These are phyloP conservation scores for Fusarium luffae DNA, from an alignment of 2,329 filamentous ascomycete genomes.

Conservation along the genomic window DNA sequence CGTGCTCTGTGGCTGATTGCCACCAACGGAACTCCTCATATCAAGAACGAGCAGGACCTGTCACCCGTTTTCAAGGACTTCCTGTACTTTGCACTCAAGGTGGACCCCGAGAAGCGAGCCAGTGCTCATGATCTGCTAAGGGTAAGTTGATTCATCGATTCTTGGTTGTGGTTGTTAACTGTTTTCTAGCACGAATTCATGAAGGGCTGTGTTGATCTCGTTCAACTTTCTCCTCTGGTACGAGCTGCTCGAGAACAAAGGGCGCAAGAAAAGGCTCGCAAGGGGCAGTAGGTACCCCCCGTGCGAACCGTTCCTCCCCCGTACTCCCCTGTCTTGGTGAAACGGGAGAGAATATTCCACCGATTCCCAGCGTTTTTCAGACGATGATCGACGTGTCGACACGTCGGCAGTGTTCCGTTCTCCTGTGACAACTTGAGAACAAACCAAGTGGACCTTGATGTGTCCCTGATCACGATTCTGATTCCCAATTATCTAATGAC, in stretches of 20 bases:
- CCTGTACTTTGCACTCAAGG: conserved; percentile 90
- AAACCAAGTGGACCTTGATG: conserved; percentile 20
- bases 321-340: conserved; percentile 6
- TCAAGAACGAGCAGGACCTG: conserved; percentile 90
- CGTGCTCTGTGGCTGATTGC: conserved; percentile 95
- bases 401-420: conserved; percentile 25
- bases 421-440: conserved; percentile 12
- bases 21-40: conserved; percentile 92
- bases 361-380: conserved; percentile 33
- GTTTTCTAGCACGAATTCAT: conserved; percentile 78
- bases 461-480: conserved; percentile 29
- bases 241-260: conserved; percentile 85
- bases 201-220: conserved; percentile 77
- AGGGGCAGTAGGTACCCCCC: conserved; percentile 56
- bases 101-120: conserved; percentile 95
- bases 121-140: conserved; percentile 93
- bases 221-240: conserved; percentile 86
- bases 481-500: conserved; percentile 45
- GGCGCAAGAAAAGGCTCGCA: conserved; percentile 84
- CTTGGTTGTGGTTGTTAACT: conserved; percentile 29
- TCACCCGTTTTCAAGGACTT: conserved; percentile 90
- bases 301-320: conserved; percentile 32
- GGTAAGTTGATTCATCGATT: conserved; percentile 67
- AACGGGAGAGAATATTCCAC: conserved; percentile 22
- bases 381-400: conserved; percentile 24